These are phyloP conservation scores for Pseudopyricularia cyperi DNA, from an alignment of 2,329 filamentous ascomycete genomes.

Conservation along the genomic window DNA sequence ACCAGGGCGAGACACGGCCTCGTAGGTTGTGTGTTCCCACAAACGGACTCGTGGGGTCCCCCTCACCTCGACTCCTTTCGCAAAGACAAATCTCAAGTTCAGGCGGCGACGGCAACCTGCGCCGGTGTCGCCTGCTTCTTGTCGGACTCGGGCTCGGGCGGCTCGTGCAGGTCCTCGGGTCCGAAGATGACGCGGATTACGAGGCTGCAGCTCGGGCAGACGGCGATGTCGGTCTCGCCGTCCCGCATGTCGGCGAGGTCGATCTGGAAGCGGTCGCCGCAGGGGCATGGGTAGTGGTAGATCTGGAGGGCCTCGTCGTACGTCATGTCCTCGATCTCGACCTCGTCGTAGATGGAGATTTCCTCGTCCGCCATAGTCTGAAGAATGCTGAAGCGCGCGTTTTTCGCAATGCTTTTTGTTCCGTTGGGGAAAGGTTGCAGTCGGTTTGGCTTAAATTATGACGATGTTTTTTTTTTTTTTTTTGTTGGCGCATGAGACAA, in stretches of 20 bases:
- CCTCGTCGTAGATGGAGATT: constrained; percentile 83
- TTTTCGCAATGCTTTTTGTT: no score
- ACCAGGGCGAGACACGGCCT: no score
- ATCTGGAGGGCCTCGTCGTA: constrained; percentile 71
- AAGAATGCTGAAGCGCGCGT: no score
- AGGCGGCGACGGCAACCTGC: constrained; percentile 27
- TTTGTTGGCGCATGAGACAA: no score
- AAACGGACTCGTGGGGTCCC: no score
- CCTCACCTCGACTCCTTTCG: no score
- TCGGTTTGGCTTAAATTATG: no score
- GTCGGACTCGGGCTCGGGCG: constrained; percentile 12
- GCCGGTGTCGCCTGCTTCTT: constrained; percentile 16
- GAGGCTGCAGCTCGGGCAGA: constrained; percentile 92
- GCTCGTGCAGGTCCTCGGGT: constrained; percentile 36
- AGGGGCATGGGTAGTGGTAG: constrained; percentile 94
- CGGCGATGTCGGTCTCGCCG: constrained; percentile 76
- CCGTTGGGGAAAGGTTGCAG: no score
- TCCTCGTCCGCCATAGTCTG: constrained; percentile 53
- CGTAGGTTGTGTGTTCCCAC: no score
- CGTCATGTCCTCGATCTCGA: constrained; percentile 98
- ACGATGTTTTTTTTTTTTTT: no score
- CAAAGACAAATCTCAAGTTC: no score
- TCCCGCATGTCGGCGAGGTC: constrained; percentile 72
- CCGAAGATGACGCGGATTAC: constrained; percentile 97
- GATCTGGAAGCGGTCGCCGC: constrained; percentile 93